phyloP scores from a whole-genome alignment of 1,284 basidiomycete genomes.

The Ceratobasidium sp. region DNA sequence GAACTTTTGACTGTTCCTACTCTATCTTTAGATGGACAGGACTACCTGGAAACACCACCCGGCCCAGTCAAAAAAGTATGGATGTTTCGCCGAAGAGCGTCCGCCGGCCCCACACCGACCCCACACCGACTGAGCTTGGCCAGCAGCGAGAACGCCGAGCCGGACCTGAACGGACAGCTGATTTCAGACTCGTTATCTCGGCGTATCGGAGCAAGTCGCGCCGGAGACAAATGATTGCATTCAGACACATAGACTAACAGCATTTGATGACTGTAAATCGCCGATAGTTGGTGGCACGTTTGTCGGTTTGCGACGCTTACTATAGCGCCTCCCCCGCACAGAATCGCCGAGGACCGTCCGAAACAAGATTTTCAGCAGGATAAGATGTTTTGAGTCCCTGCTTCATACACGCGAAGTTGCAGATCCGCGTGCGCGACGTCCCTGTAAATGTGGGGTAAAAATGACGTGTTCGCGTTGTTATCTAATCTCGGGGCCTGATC shows the following conservation, averaged over 20 bases:
- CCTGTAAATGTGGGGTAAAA: slow-evolving; percentile 36
- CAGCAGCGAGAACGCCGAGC: background rate
- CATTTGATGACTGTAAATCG: slow-evolving; percentile 21
- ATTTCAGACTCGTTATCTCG: slow-evolving; percentile 6
- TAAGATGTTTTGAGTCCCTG: slow-evolving; percentile 37
- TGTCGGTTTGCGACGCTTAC: background rate
- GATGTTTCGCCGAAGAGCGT: slow-evolving; percentile 19
- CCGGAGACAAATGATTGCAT: background rate
- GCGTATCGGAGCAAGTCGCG: background rate
- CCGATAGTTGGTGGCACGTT: slow-evolving; percentile 24
- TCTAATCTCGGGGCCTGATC: slow-evolving; percentile 32
- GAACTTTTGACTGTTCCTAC: slow-evolving; percentile 13
- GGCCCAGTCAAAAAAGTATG: slow-evolving; percentile 1
- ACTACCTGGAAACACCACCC: background rate
- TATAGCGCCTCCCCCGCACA: slow-evolving; percentile 10
- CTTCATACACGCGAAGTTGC: slow-evolving; percentile 11
- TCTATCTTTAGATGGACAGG: background rate
- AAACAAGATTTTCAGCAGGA: slow-evolving; percentile 17
- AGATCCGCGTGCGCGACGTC: slow-evolving; percentile 33
- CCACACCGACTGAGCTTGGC: background rate
- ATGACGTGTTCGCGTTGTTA: background rate
- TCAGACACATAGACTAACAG: slow-evolving; percentile 19
- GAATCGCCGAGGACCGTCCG: slow-evolving; percentile 40
- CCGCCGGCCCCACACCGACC: slow-evolving; percentile 31
- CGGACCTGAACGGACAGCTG: background rate